Evolutionary conservation across 2,329 filamentous ascomycete species (phyloP).

Genomic region (Botryotinia calthae): DNA sequence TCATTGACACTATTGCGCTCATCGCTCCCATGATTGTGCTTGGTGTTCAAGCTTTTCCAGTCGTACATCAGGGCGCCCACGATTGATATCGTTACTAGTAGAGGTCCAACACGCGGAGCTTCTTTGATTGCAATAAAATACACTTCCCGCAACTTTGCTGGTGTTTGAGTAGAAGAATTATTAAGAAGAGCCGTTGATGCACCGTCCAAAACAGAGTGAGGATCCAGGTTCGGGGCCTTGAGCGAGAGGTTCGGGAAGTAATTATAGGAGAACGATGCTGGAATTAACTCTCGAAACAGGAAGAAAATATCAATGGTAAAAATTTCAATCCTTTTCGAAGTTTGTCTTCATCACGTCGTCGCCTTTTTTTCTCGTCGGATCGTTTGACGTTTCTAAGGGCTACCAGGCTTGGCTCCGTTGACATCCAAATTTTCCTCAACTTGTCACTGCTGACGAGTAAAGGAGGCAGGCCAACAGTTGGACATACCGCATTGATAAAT

Average conservation of each 20-base stretch:
- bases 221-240: background rate
- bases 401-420: background rate
- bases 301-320: background rate
- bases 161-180: background rate
- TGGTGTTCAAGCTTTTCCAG: background rate
- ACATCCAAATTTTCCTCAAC: background rate
- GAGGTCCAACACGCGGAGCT: background rate
- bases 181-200: background rate
- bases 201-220: background rate
- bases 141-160: background rate
- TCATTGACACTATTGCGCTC: background rate
- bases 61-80: background rate
- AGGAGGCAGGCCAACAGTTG: background rate
- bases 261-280: no score
- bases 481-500: background rate
- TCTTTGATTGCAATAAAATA: background rate
- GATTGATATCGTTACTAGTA: background rate
- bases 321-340: background rate
- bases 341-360: background rate
- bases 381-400: background rate
- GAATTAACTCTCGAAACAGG: background rate
- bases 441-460: background rate
- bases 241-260: background rate
- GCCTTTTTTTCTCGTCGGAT: background rate
- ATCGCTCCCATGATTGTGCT: background rate